Conservation (phyloP, 2,329 filamentous ascomycete genomes). For the Fusarium sp. region DNA sequence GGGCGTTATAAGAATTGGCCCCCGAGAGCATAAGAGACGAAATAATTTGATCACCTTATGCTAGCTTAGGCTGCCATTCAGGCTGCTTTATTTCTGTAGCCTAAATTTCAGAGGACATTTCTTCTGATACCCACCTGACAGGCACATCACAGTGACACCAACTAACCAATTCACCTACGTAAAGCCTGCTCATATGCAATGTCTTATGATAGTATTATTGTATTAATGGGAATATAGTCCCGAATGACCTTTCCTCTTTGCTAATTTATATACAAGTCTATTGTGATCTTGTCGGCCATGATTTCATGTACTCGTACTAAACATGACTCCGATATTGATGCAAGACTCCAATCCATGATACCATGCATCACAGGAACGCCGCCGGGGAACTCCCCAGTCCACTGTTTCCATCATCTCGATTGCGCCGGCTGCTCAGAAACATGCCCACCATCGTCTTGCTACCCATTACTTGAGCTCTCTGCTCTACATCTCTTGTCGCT, state of each 20-base stretch:
- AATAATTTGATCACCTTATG: too few relatives aligned
- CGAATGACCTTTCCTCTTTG: background rate
- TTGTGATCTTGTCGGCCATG: background rate
- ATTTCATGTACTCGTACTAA: background rate
- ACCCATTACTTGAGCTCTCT: conserved; percentile 53
- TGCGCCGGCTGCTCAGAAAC: conserved; percentile 63
- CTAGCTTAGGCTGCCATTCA: too few relatives aligned
- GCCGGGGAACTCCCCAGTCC: conserved; percentile 45
- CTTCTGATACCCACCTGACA: too few relatives aligned
- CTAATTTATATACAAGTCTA: conserved; percentile 28
- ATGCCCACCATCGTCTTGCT: conserved; percentile 66
- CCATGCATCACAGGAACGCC: conserved; percentile 48
- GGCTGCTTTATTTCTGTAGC: too few relatives aligned
- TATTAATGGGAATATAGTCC: background rate
- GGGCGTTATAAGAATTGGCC: too few relatives aligned
- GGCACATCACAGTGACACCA: background rate
- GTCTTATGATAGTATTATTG: background rate
- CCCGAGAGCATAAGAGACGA: too few relatives aligned
- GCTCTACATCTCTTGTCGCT: conserved; percentile 11
- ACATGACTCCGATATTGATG: background rate
- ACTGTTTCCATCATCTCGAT: conserved; percentile 51
- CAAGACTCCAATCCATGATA: background rate
- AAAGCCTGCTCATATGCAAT: too few relatives aligned
- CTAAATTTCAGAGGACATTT: too few relatives aligned
- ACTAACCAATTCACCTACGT: background rate